Evolutionary conservation across 2,329 filamentous ascomycete genomes (phyloP).

Genomic region (Gyromitra esculenta): DNA sequence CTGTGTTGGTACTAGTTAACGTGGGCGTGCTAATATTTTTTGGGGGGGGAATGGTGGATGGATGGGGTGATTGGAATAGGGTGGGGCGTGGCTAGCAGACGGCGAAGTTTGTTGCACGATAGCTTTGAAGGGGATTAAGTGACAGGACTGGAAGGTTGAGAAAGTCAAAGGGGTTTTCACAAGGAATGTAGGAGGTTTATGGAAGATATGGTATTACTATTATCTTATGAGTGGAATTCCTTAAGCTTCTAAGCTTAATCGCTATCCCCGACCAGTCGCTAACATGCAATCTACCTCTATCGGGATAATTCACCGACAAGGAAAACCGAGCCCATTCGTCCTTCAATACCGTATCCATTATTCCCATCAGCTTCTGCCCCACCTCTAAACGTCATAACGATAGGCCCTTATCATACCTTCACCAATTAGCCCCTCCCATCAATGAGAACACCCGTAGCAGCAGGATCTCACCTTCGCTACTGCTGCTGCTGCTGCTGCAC

Average conservation of each 20-base stretch:
- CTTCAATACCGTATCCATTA: neutral
- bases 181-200: too few species aligned
- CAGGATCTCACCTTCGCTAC: conserved; percentile 14
- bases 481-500: neutral
- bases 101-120: too few species aligned
- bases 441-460: too few species aligned
- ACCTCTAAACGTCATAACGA: neutral
- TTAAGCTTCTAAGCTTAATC: neutral
- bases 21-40: too few species aligned
- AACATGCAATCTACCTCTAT: neutral
- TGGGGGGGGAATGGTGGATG: too few species aligned
- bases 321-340: neutral
- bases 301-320: neutral
- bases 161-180: too few species aligned
- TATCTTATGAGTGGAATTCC: neutral
- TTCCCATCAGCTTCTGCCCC: neutral
- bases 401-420: neutral
- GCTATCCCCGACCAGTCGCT: neutral
- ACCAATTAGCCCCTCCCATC: neutral
- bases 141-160: too few species aligned
- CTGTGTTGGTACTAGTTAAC: too few species aligned
- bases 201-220: neutral
- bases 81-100: too few species aligned
- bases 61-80: too few species aligned
- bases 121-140: too few species aligned